Conservation (phyloP, 1,284 basidiomycete species). For the Exsudoporus floridanus region DNA sequence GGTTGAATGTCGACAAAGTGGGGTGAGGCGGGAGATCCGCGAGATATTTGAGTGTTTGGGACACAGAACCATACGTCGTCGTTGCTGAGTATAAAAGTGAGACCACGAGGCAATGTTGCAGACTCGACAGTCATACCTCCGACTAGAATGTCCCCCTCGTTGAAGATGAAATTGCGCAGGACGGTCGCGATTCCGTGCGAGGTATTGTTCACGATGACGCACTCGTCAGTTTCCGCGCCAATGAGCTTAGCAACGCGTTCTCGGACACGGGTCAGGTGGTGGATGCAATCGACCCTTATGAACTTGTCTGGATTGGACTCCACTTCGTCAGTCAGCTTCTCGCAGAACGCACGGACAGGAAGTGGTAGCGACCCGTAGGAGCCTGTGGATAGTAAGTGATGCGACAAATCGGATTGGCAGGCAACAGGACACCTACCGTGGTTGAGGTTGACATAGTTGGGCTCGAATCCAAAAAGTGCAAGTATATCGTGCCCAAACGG, state of each 20-base stretch:
- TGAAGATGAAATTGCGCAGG: constrained; percentile 56
- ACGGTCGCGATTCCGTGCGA: constrained; percentile 70
- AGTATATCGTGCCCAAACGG: constrained; percentile 54
- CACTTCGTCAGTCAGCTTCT: constrained; percentile 45
- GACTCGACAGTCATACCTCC: constrained; percentile 27
- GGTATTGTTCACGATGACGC: constrained; percentile 66
- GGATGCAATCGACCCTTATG: constrained; percentile 45
- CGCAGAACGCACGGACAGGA: constrained; percentile 55
- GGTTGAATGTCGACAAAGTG: constrained; percentile 46
- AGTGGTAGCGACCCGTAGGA: constrained; percentile 69
- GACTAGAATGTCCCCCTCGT: constrained; percentile 48
- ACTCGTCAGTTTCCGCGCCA: constrained; percentile 58
- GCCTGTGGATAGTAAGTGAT: constrained; percentile 41
- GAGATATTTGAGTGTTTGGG: constrained; percentile 57
- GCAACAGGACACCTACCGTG: constrained; percentile 44
- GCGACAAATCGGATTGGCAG: neutral
- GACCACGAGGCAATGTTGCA: neutral
- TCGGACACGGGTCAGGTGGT: constrained; percentile 39
- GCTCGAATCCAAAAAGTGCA: constrained; percentile 52
- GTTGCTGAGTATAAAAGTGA: constrained; percentile 43
- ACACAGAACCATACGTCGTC: constrained; percentile 67
- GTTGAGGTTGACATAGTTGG: constrained; percentile 63
- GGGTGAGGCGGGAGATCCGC: constrained; percentile 58
- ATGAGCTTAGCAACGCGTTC: constrained; percentile 58
- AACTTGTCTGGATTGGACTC: constrained; percentile 69